Evolutionary conservation across 148 eudicot species (phyloP), one percentile per base, ranked within the genome.

Genomic region (Linanthus parryae): DNA sequence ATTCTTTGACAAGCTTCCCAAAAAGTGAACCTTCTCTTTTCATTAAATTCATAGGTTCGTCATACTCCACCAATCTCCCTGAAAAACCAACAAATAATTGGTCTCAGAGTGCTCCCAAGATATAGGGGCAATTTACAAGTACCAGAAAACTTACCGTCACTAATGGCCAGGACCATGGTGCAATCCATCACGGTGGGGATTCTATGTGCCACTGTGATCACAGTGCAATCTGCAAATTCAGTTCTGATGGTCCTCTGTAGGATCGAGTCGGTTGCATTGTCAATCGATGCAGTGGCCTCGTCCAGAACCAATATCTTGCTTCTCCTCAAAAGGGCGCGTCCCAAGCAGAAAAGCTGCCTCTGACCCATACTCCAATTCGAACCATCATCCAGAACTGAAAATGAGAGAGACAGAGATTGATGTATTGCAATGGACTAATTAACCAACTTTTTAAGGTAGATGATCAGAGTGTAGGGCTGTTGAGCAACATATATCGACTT

Each of bases 351-450:
- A 57, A 90, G 41, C 44, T 90, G 97, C 10, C 92, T 58, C 57
- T 90, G 97, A 44, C 97, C 97, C 97, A 90, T 81, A 78, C 97
- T 90, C 97, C 97, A 86, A 43, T 90, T 90, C 8, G 80, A 73
- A 68, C 97, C 97, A 49, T 90, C 97, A 53, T 90, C 97, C 48
- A 68, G 62, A 68, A 90, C 95, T 90, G 71, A 48, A 53, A 40
- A 34, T 9, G 54, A 37, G 19, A 44, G 25, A 44, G 35, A 48
- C n/a, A n/a, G n/a, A n/a, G n/a, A n/a, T n/a, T n/a, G n/a, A n/a
- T 27, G 35, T 13, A 20, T 20, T 1, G 7, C 4, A 21, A 1
- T 48, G 25, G 27, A 48, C n/a, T n/a, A n/a, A 28, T 28, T n/a
- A 25, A 1, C 34, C 15, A 3, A 19, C 11, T n/a, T n/a, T n/a